phyloP scores from a whole-genome alignment of 2,329 filamentous ascomycete genomes.

The Calonectria pauciramosa region DNA sequence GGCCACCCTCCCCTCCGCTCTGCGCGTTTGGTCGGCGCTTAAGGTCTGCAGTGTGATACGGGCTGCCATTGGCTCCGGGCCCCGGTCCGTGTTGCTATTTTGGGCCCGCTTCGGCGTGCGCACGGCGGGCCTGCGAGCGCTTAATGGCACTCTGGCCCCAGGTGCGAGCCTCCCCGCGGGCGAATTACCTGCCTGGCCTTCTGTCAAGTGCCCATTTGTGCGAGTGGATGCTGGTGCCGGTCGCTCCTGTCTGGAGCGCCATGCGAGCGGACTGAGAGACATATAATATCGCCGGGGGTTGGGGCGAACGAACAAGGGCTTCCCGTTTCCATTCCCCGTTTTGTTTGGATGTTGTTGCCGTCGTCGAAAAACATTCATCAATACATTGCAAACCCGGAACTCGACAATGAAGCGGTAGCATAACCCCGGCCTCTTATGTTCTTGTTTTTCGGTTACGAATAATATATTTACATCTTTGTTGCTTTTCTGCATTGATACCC shows the following conservation, averaged over 20 bases:
- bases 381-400: background rate
- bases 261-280: background rate
- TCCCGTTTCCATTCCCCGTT: conserved; percentile 1
- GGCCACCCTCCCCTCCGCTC: background rate
- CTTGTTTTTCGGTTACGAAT: conserved; percentile 14
- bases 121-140: conserved; percentile 21
- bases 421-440: conserved; percentile 28
- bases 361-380: background rate
- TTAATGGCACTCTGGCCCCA: conserved; percentile 20
- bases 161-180: background rate
- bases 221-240: background rate
- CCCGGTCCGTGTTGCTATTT: conserved; percentile 21
- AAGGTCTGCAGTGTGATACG: conserved; percentile 30
- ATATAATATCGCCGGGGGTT: conserved; percentile 18
- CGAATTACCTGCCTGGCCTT: conserved; percentile 5
- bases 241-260: background rate
- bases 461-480: conserved; percentile 31
- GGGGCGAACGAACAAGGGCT: background rate
- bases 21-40: conserved; percentile 25
- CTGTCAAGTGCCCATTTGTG: background rate
- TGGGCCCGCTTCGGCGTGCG: conserved; percentile 1
- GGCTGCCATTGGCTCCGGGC: conserved; percentile 15
- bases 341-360: background rate
- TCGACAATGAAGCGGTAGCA: conserved; percentile 47
- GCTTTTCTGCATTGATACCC: conserved; percentile 31